Conservation (phyloP, 2,329 filamentous ascomycete species). For the Sclerotinia nivalis region DNA sequence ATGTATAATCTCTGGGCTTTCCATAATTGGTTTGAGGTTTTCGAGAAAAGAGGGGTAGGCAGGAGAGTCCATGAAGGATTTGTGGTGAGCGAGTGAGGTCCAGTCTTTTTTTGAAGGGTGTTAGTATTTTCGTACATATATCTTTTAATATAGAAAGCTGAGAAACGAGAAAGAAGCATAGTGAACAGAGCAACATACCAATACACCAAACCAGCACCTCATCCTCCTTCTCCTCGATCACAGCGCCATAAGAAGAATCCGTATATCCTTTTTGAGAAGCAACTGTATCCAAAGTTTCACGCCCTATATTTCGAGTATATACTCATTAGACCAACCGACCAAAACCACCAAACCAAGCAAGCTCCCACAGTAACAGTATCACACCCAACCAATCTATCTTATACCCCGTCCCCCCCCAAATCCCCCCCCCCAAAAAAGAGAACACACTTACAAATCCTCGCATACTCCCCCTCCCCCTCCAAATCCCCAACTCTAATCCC, state of each 20-base stretch:
- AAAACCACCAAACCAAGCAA: too few relatives aligned
- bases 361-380: too few relatives aligned
- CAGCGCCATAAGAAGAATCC: slow-evolving; percentile 11
- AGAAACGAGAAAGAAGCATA: neutral
- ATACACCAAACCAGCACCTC: slow-evolving; percentile 16
- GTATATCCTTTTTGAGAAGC: slow-evolving; percentile 18
- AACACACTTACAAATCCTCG: neutral
- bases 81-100: slow-evolving; percentile 45
- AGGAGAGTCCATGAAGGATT: slow-evolving; percentile 44
- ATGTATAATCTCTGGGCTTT: slow-evolving; percentile 29
- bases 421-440: neutral
- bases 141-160: neutral
- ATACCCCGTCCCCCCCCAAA: neutral
- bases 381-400: neutral
- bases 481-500: neutral
- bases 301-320: neutral
- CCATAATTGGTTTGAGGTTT: slow-evolving; percentile 22
- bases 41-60: slow-evolving; percentile 45
- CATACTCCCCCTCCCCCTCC: neutral
- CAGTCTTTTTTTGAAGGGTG: slow-evolving; percentile 37
- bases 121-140: too few relatives aligned
- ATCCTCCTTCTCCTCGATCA: neutral
- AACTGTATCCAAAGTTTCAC: neutral
- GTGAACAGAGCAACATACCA: neutral
- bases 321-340: neutral